Base-by-base conservation (phyloP, 805 yeast genomes). In the Kazachstania africana region DNA sequence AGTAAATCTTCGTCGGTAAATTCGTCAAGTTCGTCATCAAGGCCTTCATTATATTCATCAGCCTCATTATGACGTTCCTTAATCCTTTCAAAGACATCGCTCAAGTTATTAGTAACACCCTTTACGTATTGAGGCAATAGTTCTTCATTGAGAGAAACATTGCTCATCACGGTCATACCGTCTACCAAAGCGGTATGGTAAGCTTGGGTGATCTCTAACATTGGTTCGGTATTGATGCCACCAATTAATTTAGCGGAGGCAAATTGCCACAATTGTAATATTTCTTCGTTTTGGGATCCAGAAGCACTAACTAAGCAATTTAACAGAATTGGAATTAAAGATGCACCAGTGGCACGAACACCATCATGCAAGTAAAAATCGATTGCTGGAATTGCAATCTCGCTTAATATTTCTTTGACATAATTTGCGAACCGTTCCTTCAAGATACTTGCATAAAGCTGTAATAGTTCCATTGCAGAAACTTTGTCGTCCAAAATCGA, bases 401-500 rank as follows among this genome's bases (percentile, higher is more conserved):
- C 91, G 28, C 65, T 67, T 32, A 84, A 70, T 39, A 87, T 72
- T 47, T 80, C 87, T 27, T 69, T 69, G 13, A 83, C 91, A 62
- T 80, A 88, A 6, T 83, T 87, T 44, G 71, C 78, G 56, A 91
- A 91, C 33, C 72, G 78, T 16, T 71, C 87, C 39, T 81, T 83
- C 40, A 91, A 68, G 38, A 81, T 80, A 29, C 78, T 75, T 12
- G 95, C 94, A 51, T 91, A 91, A 5, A 78, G 72, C 41, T 83
- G 72, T 33, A 91, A 63, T 32, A 88, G 63, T 50, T 88, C 96
- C 65, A 91, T 82, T 5, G 97, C 96, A 26, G 78, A 70, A 3
- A 83, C 87, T 59, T 91, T 91, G 40, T 88, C 97, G 50, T 91
- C 98, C 36, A 91, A 66, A n/a, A 82, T 65, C 9, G 95, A 84